These are phyloP conservation scores for Salix dunnii DNA, from an alignment of 345 rosid species.

Conservation along the genomic window DNA sequence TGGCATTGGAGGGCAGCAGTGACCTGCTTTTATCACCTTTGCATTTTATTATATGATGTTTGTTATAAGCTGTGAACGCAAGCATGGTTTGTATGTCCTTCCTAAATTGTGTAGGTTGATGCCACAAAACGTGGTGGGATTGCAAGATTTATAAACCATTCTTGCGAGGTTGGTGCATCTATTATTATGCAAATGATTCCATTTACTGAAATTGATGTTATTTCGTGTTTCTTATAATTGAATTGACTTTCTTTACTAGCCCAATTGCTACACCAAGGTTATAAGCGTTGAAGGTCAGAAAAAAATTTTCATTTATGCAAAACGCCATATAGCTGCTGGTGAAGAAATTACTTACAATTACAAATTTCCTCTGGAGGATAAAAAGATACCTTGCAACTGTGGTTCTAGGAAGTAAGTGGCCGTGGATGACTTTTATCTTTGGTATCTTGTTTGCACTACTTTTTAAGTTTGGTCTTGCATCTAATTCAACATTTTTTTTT, in stretches of 20 bases:
- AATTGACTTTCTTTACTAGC: constrained; percentile 45
- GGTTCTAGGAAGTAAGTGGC: constrained; percentile 79
- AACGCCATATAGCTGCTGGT: constrained; percentile 73
- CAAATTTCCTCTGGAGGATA: constrained; percentile 93
- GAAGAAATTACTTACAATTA: constrained; percentile 97
- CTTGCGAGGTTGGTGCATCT: constrained; percentile 70
- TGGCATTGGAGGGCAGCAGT: neutral
- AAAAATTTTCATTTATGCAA: constrained; percentile 90
- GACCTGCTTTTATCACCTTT: neutral
- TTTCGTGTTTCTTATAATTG: constrained; percentile 19
- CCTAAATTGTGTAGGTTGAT: constrained; percentile 59
- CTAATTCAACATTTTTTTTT: constrained; percentile 15
- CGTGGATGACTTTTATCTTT: constrained; percentile 6
- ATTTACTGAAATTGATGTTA: constrained; percentile 17
- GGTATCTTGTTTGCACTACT: constrained; percentile 2
- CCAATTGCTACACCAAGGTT: constrained; percentile 96
- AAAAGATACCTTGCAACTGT: constrained; percentile 97
- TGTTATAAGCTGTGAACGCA: neutral
- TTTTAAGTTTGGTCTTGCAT: neutral
- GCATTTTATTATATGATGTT: neutral
- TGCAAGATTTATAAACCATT: constrained; percentile 98
- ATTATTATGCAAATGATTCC: constrained; percentile 1
- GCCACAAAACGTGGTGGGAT: constrained; percentile 99
- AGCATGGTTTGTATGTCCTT: constrained; percentile 9
- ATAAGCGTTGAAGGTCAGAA: constrained; percentile 91